Conservation (phyloP, 139 green algal species). For the Volvox africanus region DNA sequence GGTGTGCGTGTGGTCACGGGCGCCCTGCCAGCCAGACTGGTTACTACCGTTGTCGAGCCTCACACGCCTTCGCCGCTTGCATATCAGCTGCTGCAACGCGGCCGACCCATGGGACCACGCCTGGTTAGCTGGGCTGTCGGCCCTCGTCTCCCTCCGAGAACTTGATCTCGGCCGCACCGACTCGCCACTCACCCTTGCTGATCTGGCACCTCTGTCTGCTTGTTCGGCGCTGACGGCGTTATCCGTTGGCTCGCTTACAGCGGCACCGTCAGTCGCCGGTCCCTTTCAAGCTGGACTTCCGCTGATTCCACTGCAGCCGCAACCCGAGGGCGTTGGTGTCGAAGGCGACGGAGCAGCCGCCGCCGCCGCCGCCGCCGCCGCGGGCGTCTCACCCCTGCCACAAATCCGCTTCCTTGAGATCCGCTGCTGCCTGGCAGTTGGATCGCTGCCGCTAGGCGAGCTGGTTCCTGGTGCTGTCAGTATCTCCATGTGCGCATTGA, state of each 20-base stretch:
- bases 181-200: background rate
- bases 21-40: constrained; percentile 1
- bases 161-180: background rate
- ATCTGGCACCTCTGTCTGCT: background rate
- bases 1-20: constrained; percentile 1
- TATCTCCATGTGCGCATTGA: background rate
- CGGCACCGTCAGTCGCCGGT: background rate
- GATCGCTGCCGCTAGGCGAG: background rate
- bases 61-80: background rate
- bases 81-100: background rate
- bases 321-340: background rate
- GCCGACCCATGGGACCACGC: background rate
- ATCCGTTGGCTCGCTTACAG: background rate
- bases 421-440: background rate
- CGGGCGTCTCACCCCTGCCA: background rate
- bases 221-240: background rate
- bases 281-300: background rate
- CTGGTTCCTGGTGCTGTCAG: background rate
- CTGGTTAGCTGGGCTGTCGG: background rate
- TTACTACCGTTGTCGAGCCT: background rate
- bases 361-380: background rate
- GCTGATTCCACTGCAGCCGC: background rate
- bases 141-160: background rate
- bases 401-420: background rate
- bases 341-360: background rate